These are phyloP conservation scores for Colletotrichum sp. DNA, from an alignment of 2,329 filamentous ascomycete species.

Conservation along the genomic window DNA sequence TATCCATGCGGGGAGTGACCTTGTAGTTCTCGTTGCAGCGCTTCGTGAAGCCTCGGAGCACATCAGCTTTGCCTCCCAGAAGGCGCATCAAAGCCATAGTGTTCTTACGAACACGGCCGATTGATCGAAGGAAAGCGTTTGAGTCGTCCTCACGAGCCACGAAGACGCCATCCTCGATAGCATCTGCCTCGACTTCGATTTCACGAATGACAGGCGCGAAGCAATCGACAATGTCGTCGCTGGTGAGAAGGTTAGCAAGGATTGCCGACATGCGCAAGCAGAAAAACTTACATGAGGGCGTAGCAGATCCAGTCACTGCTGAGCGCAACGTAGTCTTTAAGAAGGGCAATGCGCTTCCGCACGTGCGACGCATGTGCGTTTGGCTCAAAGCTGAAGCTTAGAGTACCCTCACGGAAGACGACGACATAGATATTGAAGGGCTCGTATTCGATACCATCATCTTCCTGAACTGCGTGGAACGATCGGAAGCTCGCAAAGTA, in stretches of 20 bases:
- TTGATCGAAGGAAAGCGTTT: constrained; percentile 82
- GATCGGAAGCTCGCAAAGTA: constrained; percentile 98
- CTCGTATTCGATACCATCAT: constrained; percentile 83
- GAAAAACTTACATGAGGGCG: constrained; percentile 79
- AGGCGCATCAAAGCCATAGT: constrained; percentile 93
- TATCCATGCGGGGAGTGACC: constrained; percentile 93
- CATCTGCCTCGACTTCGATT: constrained; percentile 87
- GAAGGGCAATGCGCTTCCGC: constrained; percentile 85
- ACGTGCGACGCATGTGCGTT: constrained; percentile 90
- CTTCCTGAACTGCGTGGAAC: constrained; percentile 81
- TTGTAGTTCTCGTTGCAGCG: constrained; percentile 98
- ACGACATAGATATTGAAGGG: constrained; percentile 97
- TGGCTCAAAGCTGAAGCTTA: constrained; percentile 92
- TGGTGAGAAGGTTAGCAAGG: constrained; percentile 39
- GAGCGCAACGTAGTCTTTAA: constrained; percentile 93
- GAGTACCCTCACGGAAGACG: constrained; percentile 91
- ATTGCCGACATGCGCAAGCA: background rate
- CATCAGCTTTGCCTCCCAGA: constrained; percentile 96
- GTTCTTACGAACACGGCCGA: constrained; percentile 91
- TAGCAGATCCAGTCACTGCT: constrained; percentile 99
- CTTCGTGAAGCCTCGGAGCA: constrained; percentile 96
- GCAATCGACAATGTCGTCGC: constrained; percentile 95
- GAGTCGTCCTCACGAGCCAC: constrained; percentile 91
- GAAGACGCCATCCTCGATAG: constrained; percentile 95
- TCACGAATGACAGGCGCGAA: constrained; percentile 90